Base-by-base conservation (phyloP, 495 filamentous ascomycete species). In the Pyronema omphalodes region DNA sequence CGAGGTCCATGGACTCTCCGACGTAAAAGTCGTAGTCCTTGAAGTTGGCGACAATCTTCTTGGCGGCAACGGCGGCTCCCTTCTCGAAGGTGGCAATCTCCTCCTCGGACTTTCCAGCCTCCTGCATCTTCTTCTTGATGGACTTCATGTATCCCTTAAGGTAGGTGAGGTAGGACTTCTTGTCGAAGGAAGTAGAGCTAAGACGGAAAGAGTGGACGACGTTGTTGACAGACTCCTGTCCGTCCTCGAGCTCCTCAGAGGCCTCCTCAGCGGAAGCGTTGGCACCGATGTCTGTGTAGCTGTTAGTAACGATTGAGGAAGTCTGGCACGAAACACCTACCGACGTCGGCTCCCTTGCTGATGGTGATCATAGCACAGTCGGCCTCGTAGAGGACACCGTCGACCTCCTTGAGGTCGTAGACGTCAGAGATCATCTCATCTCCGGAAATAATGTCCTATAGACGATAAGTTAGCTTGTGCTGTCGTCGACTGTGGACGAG, bases 401-500 rank as follows among this genome's bases (percentile, higher is more conserved):
- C 85, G 61, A 89, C 72, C 67, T 80, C 72, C 57, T 77, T 82
- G 57, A 93, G 62, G 53, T 83, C 71, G 73, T 82, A 96, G 62
- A 83, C 89, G 68, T 96, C 93, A 63, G 91, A 88, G 79, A 95
- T 77, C 69, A 96, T 76, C 81, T 96, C 91, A 70, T 95, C 91
- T 53, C 76, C 86, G 70, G 79, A 82, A 69, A 95, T 70, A 58
- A 87, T 72, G 71, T 96, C 91, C 91, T 98, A 60, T 17, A 1
- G 29, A 50, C 23, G 23, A 29, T 29, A 5, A 29, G 23, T 29
- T 29, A 29, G 23, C 23, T 29, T 9, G 0, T 15, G 5, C 23
- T 29, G 23, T 29, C 23, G 23, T 29, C 23, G 23, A 29, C 23
- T 29, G 23, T 29, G 23, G 23, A 5, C 23, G 23, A 5, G 23